Conservation (phyloP, 2,329 filamentous ascomycete genomes). For the Chaetomium olivaceum region DNA sequence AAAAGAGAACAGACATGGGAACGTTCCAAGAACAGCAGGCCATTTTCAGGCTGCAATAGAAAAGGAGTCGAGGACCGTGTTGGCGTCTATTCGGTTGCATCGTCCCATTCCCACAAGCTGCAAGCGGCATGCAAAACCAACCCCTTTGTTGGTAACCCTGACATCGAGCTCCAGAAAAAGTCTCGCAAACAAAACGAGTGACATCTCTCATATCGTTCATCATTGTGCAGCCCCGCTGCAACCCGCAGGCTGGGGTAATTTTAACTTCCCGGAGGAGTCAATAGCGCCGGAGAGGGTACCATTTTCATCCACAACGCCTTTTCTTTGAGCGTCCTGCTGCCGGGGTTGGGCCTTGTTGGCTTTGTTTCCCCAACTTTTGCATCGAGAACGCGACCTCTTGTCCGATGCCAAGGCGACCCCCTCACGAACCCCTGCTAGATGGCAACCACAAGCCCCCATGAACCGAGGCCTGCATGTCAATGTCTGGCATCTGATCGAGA, state of each 20-base stretch:
- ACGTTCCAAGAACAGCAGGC: no score
- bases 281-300: constrained; percentile 8
- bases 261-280: neutral
- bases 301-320: neutral
- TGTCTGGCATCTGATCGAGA: constrained; percentile 14
- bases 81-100: no score
- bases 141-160: no score
- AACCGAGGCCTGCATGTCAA: constrained; percentile 1
- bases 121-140: no score
- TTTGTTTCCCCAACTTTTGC: constrained; percentile 4
- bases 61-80: no score
- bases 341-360: neutral
- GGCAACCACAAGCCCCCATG: neutral
- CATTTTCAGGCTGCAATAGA: no score
- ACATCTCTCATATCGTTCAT: neutral
- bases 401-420: neutral
- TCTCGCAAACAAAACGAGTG: neutral
- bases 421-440: neutral
- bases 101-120: no score
- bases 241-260: neutral
- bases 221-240: neutral
- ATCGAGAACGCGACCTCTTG: neutral
- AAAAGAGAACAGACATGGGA: no score
- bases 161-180: neutral
- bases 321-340: neutral